Conservation (phyloP, 495 filamentous ascomycete genomes). For the Tuber umbilicatum region DNA sequence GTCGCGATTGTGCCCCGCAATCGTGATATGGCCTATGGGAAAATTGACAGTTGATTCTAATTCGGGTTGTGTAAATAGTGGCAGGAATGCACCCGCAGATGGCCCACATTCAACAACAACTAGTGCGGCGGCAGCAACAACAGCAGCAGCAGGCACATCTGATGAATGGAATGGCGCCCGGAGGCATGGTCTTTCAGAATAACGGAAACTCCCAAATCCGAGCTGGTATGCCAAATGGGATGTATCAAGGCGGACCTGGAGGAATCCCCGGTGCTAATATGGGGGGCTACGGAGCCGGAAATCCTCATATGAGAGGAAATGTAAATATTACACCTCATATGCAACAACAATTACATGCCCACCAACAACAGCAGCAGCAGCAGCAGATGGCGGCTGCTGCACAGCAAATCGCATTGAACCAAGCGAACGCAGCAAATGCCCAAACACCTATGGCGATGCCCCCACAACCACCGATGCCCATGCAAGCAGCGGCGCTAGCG, state of each 20-base stretch:
- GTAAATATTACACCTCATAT: slow-evolving; percentile 32
- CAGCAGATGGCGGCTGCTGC: slow-evolving; percentile 45
- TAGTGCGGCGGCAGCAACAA: slow-evolving; percentile 39
- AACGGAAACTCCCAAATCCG: slow-evolving; percentile 38
- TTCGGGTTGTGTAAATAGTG: slow-evolving; percentile 12
- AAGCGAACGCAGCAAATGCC: slow-evolving; percentile 38
- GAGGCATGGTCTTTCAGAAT: slow-evolving; percentile 40
- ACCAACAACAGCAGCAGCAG: slow-evolving; percentile 47
- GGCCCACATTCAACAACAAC: slow-evolving; percentile 35
- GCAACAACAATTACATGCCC: slow-evolving; percentile 44
- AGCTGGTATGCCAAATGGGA: slow-evolving; percentile 38
- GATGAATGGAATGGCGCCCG: slow-evolving; percentile 44
- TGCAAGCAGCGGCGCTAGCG: slow-evolving; percentile 41
- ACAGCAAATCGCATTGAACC: slow-evolving; percentile 43
- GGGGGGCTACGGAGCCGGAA: slow-evolving; percentile 37
- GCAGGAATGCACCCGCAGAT: slow-evolving; percentile 31
- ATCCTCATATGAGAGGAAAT: slow-evolving; percentile 38
- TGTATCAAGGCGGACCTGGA: slow-evolving; percentile 38
- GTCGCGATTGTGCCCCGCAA: slow-evolving; percentile 10
- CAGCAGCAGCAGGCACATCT: slow-evolving; percentile 51
- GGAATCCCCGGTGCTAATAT: slow-evolving; percentile 40
- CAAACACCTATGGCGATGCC: slow-evolving; percentile 40
- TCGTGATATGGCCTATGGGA: slow-evolving; percentile 1
- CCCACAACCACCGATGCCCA: slow-evolving; percentile 37
- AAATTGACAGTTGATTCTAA: slow-evolving; percentile 20